These are phyloP conservation scores for Amphibolis antarctica DNA, from an alignment of 106 monocot species.

Conservation along the genomic window DNA sequence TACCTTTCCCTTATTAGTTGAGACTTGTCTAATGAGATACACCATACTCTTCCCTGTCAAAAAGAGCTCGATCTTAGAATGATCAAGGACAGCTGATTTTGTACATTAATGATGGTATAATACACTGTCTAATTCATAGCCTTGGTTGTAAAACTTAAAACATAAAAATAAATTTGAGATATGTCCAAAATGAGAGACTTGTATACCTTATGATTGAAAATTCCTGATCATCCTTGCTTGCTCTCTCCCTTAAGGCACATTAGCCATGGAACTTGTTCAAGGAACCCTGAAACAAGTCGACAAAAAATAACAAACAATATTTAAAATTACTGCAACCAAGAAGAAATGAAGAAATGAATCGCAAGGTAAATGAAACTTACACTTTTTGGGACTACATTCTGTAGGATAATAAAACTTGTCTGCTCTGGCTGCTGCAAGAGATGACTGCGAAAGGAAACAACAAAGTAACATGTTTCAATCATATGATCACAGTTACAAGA, in stretches of 20 bases:
- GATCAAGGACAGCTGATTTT: too few relatives aligned
- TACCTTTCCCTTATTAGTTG: too few relatives aligned
- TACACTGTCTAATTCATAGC: too few relatives aligned
- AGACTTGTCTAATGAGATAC: too few relatives aligned
- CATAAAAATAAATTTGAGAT: too few relatives aligned
- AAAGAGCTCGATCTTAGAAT: too few relatives aligned
- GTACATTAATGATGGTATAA: too few relatives aligned
- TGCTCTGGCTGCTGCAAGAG: constrained; percentile 94
- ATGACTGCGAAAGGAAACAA: constrained; percentile 50
- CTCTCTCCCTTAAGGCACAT: constrained; percentile 89
- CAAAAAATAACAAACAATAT: neutral
- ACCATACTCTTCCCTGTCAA: too few relatives aligned
- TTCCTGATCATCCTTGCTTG: constrained; percentile 89
- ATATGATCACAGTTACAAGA: too few relatives aligned
- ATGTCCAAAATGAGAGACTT: too few relatives aligned
- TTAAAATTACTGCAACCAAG: neutral
- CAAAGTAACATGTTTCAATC: neutral
- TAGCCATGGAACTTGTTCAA: constrained; percentile 98
- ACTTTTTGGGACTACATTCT: constrained; percentile 95
- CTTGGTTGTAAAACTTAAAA: too few relatives aligned
- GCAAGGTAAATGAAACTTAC: constrained; percentile 16
- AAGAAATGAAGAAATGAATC: too few relatives aligned
- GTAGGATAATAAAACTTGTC: constrained; percentile 99
- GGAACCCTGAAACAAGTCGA: constrained; percentile 39
- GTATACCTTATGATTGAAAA: constrained; percentile 91